Evolutionary conservation across 352 stramenopile species (phyloP), one percentile per base, ranked within the genome.

Genomic region (Phytophthora podocarpi): DNA sequence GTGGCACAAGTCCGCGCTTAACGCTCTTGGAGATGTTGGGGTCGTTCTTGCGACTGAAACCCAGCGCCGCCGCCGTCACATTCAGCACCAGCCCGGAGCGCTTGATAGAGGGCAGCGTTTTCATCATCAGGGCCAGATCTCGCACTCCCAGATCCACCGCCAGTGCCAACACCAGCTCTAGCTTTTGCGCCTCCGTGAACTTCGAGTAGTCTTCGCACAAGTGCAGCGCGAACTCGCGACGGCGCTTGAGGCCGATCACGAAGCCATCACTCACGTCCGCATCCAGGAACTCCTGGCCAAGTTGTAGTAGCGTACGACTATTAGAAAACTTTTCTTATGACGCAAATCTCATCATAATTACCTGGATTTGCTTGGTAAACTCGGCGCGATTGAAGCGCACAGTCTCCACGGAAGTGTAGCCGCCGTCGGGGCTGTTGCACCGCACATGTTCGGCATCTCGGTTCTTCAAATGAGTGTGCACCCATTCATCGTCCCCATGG

Each of bases 11-110:
- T 1, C 84, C 86, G 35, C 81, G 85, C 57, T 95, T 93, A 28
- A 95, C 85, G 48, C 82, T 92, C 59, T 93, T 95, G 46, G 83
- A 90, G 43, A 90, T 87, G 42, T 81, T 90, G 11, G 84, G 80
- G 57, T 95, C 82, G 60, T 91, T 93, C 62, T 88, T 89, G 10
- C 80, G 80, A 43, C 74, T 89, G 46, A 95, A 95, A 6, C 84
- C 86, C 16, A 95, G 61, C 34, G 82, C 78, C 1, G 86, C 82
- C 0, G 84, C 80, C 45, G 91, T 70, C 31, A 95, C 85, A 32
- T 90, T 91, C 11, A 95, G 70, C 40, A 95, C 86, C 23, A 95
- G 63, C n/a, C 87, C 83, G 2, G 86, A 90, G 8, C 84, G 70
- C 40, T 84, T 80, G 20, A 93, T 78, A 20, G 85, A 91, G 15